Evolutionary conservation across 2,329 filamentous ascomycete genomes (phyloP), one percentile per base, ranked within the genome.

Genomic region (Neofusicoccum kwambonambiense): DNA sequence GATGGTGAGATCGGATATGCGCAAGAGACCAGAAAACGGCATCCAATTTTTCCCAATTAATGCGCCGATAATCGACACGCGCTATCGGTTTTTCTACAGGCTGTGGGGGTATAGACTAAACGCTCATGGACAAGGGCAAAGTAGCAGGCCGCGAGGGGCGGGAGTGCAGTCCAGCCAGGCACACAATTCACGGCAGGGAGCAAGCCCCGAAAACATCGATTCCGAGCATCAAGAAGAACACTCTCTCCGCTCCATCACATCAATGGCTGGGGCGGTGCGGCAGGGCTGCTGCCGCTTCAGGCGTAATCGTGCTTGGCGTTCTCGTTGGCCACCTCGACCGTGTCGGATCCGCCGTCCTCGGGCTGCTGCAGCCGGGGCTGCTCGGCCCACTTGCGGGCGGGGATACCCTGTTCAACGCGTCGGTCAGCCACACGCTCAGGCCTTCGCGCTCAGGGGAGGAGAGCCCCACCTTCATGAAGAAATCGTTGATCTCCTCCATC

Each of bases 381-480:
- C 31, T 47, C 15, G n/a, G 27, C 31, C 58, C 58, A 62, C n/a
- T 62, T 17, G 19, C 58, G 47, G 6, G 58, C 58, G 1, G 58
- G 58, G 15, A 50, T 50, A 2, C 45, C 45, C 47, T 62, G 35
- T 42, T 5, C 17, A 11, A 34, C 5, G 34, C 34, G 3, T 27
- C 15, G 13, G 12, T 39, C 11, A 39, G 52, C 17, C 51, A 56
- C 6, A 31, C 22, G 31, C 12, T 31, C 45, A 31, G 27, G 6
- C 27, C 27, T 31, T 7, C 27, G 27, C 4, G 27, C 27, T 31
- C 27, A 31, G 27, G 27, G 27, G 27, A 31, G 12, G 13, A 27
- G 5, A 11, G 45, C 6, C 27, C 7, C 27, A 60, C 56, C 42
- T 51, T 64, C 51, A 50, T 58, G 77, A 79, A 64, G 19, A 64